Evolutionary conservation across 164 flowering plant genomes (phyloP).

Genomic region (Saururus chinensis): DNA sequence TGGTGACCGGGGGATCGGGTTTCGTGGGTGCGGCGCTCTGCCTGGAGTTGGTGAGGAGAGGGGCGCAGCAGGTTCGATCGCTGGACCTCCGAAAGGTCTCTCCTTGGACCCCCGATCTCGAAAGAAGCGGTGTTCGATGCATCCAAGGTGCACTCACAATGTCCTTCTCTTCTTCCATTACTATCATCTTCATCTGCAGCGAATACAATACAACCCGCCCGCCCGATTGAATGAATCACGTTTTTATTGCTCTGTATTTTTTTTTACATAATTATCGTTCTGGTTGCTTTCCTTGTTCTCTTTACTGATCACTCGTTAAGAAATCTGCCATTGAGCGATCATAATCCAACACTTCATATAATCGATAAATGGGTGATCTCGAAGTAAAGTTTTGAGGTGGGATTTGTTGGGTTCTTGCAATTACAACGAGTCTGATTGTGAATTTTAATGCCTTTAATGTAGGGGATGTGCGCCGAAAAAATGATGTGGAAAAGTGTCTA

Average conservation of each 20-base stretch:
- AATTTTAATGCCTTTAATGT: background rate
- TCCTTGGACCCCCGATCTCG: constrained; percentile 49
- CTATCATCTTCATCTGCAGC: too few species aligned
- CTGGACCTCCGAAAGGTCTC: constrained; percentile 54
- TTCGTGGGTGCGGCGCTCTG: constrained; percentile 85
- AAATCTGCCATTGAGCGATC: background rate
- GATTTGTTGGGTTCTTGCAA: background rate
- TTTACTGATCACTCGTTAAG: background rate
- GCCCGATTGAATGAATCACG: too few species aligned
- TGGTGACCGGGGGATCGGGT: constrained; percentile 86
- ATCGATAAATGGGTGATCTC: background rate
- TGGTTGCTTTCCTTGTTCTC: background rate
- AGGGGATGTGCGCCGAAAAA: constrained; percentile 58
- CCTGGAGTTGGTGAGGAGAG: constrained; percentile 61
- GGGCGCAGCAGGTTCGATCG: constrained; percentile 61
- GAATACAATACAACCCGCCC: background rate
- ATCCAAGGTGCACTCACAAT: constrained; percentile 50
- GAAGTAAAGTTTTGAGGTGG: background rate
- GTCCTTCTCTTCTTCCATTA: background rate
- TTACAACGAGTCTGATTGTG: background rate
- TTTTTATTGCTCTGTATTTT: too few species aligned
- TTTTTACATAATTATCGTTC: too few species aligned
- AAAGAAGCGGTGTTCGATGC: constrained; percentile 32
- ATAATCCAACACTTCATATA: too few species aligned
- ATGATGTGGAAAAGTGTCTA: constrained; percentile 67